A percentile compares a stretch with the other conserved stretches of the same genome.
Conservation (phyloP, 2,329 filamentous ascomycete species). For the Cladosporium sp. region DNA sequence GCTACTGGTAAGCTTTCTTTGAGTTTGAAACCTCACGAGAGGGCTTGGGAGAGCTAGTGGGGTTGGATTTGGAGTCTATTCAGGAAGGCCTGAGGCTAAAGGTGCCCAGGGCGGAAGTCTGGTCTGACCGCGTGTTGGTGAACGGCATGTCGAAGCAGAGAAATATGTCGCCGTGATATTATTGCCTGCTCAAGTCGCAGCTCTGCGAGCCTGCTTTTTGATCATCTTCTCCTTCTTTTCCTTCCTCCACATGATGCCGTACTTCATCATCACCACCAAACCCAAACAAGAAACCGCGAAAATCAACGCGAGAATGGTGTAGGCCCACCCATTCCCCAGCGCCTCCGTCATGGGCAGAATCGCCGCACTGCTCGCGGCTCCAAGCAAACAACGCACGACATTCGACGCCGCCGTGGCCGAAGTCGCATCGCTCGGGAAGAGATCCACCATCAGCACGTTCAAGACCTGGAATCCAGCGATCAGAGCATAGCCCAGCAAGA, state of each 20-base stretch:
- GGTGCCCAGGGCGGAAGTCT: too few relatives aligned
- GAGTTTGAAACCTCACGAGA: too few relatives aligned
- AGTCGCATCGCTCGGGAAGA: conserved; percentile 39
- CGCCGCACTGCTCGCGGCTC: conserved; percentile 38
- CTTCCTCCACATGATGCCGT: conserved; percentile 26
- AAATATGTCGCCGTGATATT: too few relatives aligned
- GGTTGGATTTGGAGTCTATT: too few relatives aligned
- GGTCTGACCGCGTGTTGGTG: too few relatives aligned
- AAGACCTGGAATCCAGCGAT: conserved; percentile 41
- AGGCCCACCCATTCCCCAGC: conserved; percentile 41
- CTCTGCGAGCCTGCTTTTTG: background rate
- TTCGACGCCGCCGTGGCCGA: conserved; percentile 44
- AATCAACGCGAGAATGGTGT: conserved; percentile 33
- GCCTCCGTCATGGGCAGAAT: conserved; percentile 36
- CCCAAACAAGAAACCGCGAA: conserved; percentile 18
- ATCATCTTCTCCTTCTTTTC: conserved; percentile 3
- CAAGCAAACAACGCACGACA: conserved; percentile 40
- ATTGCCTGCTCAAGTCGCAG: background rate
- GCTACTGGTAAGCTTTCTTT: too few relatives aligned
- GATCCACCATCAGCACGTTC: conserved; percentile 45
- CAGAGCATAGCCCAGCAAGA: conserved; percentile 32
- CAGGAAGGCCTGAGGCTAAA: too few relatives aligned
- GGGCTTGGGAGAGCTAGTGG: too few relatives aligned
- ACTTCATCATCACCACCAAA: conserved; percentile 22
- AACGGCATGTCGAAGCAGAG: too few relatives aligned